phyloP scores from a whole-genome alignment of 306 rosid genomes.

The Pterocarpus santalinus region DNA sequence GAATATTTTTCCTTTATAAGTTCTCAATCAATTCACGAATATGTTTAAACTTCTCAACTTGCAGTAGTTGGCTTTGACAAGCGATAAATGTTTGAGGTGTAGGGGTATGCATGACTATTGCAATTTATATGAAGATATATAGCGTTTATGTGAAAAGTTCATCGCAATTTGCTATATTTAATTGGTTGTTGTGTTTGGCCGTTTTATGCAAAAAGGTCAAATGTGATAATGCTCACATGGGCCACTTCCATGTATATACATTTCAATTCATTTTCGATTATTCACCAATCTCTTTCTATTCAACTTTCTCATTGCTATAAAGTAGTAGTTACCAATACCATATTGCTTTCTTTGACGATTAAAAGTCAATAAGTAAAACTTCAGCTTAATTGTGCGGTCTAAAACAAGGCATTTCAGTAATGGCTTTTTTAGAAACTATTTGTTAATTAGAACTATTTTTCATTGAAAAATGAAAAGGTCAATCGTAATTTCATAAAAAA shows the following conservation, averaged over 20 bases:
- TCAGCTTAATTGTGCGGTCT: not conserved
- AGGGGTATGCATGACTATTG: not conserved
- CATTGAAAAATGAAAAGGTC: not conserved
- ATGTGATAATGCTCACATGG: constrained; percentile 9
- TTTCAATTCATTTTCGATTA: not conserved
- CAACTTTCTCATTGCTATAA: not conserved
- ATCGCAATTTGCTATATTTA: constrained; percentile 16
- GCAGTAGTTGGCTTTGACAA: constrained; percentile 22
- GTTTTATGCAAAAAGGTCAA: constrained; percentile 33
- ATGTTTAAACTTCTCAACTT: not conserved
- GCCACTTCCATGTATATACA: not conserved
- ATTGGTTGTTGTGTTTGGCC: not conserved
- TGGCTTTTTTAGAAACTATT: too few species aligned
- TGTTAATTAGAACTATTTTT: not conserved
- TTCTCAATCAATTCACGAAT: constrained; percentile 12
- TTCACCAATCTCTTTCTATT: not conserved
- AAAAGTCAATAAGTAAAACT: not conserved
- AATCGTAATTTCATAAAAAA: too few species aligned
- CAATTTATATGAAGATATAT: not conserved
- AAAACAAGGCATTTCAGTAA: not conserved
- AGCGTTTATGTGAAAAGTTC: not conserved
- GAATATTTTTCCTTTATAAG: not conserved
- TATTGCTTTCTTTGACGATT: constrained; percentile 1
- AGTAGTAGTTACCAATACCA: not conserved
- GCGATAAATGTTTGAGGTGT: not conserved